These are phyloP conservation scores for Penicillium ochrochloron DNA, from an alignment of 495 filamentous ascomycete genomes.

Conservation along the genomic window DNA sequence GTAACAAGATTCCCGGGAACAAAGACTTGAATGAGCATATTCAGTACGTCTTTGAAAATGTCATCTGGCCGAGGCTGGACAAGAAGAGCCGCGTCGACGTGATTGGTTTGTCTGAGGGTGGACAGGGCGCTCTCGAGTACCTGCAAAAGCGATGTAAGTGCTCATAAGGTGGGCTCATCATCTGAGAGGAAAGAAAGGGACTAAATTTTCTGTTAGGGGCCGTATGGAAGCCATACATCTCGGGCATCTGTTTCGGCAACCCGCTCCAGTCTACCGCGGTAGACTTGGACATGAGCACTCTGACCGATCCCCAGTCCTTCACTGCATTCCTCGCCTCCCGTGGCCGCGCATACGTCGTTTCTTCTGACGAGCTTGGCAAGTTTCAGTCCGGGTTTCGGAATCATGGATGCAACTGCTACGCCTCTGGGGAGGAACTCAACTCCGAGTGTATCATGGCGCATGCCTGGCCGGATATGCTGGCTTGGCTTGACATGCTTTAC, in stretches of 20 bases:
- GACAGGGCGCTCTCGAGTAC: constrained; percentile 56
- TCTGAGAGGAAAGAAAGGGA: no score
- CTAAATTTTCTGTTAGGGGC: constrained; percentile 31
- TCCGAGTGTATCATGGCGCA: constrained; percentile 48
- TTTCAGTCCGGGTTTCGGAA: constrained; percentile 47
- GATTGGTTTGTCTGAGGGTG: constrained; percentile 64
- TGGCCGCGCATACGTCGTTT: constrained; percentile 63
- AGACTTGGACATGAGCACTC: constrained; percentile 25
- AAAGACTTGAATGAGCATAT: constrained; percentile 59
- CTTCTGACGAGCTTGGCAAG: constrained; percentile 49
- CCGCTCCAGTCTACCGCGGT: constrained; percentile 32
- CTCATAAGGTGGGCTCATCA: not conserved
- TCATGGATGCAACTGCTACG: constrained; percentile 54
- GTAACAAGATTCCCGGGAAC: constrained; percentile 64
- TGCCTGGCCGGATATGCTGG: constrained; percentile 44
- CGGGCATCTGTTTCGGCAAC: constrained; percentile 39
- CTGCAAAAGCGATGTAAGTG: constrained; percentile 60
- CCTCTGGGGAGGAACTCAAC: constrained; percentile 46
- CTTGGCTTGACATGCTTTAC: constrained; percentile 46
- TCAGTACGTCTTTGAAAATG: constrained; percentile 62
- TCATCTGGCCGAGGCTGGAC: constrained; percentile 51
- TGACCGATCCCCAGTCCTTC: constrained; percentile 32
- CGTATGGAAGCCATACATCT: constrained; percentile 39
- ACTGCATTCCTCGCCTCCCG: constrained; percentile 51
- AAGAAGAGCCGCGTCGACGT: constrained; percentile 62